Evolutionary conservation across 768 basidiomycete species (phyloP).

Genomic region (Kwoniella heveanensis): DNA sequence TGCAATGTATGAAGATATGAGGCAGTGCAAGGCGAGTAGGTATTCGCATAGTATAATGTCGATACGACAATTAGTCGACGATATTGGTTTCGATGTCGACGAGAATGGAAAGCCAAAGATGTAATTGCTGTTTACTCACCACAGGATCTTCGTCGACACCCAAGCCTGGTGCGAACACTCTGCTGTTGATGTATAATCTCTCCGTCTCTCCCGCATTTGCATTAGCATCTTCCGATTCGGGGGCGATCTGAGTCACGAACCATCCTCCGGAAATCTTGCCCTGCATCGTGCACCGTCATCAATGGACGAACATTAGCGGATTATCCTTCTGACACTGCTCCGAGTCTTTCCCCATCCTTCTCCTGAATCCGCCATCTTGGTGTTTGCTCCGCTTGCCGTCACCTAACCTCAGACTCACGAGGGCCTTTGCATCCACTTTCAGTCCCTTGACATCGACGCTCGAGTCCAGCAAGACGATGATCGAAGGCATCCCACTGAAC

Average conservation of each 20-base stretch:
- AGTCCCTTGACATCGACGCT: constrained; percentile 16
- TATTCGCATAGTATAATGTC: too few species aligned
- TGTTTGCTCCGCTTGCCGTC: too few species aligned
- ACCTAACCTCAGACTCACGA: too few species aligned
- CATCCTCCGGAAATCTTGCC: background rate
- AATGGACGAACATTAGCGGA: too few species aligned
- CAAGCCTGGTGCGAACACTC: constrained; percentile 33
- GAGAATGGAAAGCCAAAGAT: too few species aligned
- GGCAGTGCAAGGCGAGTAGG: too few species aligned
- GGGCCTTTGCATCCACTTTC: constrained; percentile 19
- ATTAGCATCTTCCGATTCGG: background rate
- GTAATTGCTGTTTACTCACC: constrained; percentile 19
- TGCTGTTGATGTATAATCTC: constrained; percentile 23
- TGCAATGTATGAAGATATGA: too few species aligned
- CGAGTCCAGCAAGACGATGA: constrained; percentile 20
- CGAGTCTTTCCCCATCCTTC: too few species aligned
- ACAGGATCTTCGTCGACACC: constrained; percentile 45
- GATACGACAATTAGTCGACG: too few species aligned
- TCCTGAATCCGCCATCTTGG: too few species aligned
- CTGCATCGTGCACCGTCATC: background rate
- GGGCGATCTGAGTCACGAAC: background rate
- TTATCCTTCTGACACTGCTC: too few species aligned
- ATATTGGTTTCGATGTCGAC: too few species aligned
- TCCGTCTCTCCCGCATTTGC: background rate
- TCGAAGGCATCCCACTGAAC: constrained; percentile 10